Percentiles rank a stretch among this genome's conserved stretches.
Evolutionary conservation across 2,329 filamentous ascomycete species (phyloP).

Genomic region (Diaporthe sp.): DNA sequence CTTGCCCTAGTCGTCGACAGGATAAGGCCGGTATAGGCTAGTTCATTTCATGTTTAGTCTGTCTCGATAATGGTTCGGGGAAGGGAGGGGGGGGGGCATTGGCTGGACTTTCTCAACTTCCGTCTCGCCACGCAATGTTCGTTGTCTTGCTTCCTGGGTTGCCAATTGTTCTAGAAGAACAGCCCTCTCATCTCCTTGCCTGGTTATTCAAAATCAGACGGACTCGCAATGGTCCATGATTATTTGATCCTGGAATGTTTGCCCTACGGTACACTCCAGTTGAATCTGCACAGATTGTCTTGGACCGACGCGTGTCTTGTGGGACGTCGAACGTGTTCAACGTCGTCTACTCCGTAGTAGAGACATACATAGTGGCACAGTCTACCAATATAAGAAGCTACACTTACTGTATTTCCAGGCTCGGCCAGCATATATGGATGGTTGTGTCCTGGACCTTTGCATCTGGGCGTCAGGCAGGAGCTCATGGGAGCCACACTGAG

Average conservation of each 20-base stretch:
- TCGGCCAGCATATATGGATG: neutral
- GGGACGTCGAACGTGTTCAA: constrained; percentile 14
- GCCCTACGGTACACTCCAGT: neutral
- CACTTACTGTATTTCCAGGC: neutral
- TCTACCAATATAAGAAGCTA: constrained; percentile 8
- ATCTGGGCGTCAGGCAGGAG: neutral
- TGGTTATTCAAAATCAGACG: neutral
- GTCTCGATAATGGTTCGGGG: neutral
- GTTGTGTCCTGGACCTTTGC: neutral
- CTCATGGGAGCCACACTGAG: constrained; percentile 28
- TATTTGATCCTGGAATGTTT: neutral
- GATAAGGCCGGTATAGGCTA: neutral
- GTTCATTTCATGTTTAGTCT: neutral
- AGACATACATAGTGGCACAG: neutral
- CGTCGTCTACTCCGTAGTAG: neutral
- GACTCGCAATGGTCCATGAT: neutral
- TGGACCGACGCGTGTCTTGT: constrained; percentile 7
- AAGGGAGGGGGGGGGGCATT: neutral
- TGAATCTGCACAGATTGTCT: neutral
- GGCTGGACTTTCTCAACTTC: neutral
- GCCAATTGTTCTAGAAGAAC: neutral
- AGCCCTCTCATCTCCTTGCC: neutral
- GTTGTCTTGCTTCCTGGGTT: neutral
- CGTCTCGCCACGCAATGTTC: neutral
- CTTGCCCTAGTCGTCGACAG: neutral